Percentiles rank a stretch among this genome's conserved stretches.
Evolutionary conservation across 495 filamentous ascomycete species (phyloP).

Genomic region (Xanthoparmelia taractica): DNA sequence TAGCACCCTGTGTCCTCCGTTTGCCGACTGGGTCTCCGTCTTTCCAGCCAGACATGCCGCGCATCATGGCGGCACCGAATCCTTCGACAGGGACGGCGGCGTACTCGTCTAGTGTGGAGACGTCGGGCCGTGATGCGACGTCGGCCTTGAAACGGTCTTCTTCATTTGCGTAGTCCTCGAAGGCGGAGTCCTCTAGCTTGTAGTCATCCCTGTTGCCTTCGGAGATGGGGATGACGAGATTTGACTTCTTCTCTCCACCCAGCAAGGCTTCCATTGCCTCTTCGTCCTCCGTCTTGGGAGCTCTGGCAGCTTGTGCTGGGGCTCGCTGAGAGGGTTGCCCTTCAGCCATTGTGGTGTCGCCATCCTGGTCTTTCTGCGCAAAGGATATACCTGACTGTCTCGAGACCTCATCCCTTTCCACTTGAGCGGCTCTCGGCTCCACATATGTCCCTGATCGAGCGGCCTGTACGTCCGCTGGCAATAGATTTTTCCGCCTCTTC

Average conservation of each 20-base stretch:
- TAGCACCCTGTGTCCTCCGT: slow-evolving; percentile 38
- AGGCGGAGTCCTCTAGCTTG: slow-evolving; percentile 27
- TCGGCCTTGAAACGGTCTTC: slow-evolving; percentile 61
- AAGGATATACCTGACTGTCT: slow-evolving; percentile 43
- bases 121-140: slow-evolving; percentile 62
- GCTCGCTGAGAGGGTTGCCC: slow-evolving; percentile 21
- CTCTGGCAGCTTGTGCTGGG: slow-evolving; percentile 6
- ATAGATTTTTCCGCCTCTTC: slow-evolving; percentile 45
- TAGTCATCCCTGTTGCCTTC: slow-evolving; percentile 29
- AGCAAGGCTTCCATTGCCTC: slow-evolving; percentile 74
- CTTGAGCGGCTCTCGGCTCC: slow-evolving; percentile 35
- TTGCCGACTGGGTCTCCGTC: slow-evolving; percentile 67
- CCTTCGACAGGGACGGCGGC: slow-evolving; percentile 83
- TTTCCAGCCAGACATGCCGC: slow-evolving; percentile 92
- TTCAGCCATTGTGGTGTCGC: slow-evolving; percentile 31
- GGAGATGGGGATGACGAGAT: slow-evolving; percentile 51
- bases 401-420: slow-evolving; percentile 32
- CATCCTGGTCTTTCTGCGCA: slow-evolving; percentile 31
- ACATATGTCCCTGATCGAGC: slow-evolving; percentile 35
- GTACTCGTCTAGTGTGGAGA: slow-evolving; percentile 76
- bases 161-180: slow-evolving; percentile 42
- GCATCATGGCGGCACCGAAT: slow-evolving; percentile 79
- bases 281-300: slow-evolving; percentile 46
- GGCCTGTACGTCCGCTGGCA: slow-evolving; percentile 47
- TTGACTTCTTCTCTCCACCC: slow-evolving; percentile 48